phyloP scores from a whole-genome alignment of 2,329 filamentous ascomycete genomes.

The Phoma herbarum region DNA sequence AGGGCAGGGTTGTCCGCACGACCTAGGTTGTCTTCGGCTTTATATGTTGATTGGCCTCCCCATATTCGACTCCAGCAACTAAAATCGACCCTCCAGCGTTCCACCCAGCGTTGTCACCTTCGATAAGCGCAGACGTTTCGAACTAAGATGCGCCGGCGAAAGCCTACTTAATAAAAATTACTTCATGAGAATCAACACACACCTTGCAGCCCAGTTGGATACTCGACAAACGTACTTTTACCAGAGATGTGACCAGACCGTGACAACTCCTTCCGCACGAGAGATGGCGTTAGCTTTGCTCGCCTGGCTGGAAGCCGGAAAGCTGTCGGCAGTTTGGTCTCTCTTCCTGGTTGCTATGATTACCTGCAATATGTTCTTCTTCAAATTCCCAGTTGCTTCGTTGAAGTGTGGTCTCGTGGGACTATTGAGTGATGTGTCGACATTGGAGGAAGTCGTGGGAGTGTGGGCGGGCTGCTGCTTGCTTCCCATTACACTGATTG shows the following conservation, averaged over 20 bases:
- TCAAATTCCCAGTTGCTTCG: background rate
- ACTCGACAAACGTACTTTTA: conserved; percentile 3
- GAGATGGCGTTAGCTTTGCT: background rate
- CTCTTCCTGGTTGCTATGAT: background rate
- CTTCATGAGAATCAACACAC: background rate
- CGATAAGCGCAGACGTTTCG: background rate
- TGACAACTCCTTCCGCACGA: conserved; percentile 12
- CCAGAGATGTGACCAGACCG: conserved; percentile 36
- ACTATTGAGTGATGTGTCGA: background rate
- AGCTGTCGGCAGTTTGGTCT: background rate
- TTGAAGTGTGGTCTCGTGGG: background rate
- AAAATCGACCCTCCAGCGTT: background rate
- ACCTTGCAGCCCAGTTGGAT: background rate
- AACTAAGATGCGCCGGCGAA: background rate
- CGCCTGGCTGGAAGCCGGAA: background rate
- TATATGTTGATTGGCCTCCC: background rate
- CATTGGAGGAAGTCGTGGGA: background rate
- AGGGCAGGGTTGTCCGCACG: background rate
- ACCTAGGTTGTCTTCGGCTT: background rate
- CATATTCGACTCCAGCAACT: background rate
- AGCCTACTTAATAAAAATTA: background rate
- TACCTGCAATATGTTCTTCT: background rate
- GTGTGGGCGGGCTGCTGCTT: background rate
- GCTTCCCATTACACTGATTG: background rate
- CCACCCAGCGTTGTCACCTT: background rate